Evolutionary conservation across 768 basidiomycete genomes (phyloP), one percentile per base, ranked within the genome.

Genomic region (Clathrus columnatus): DNA sequence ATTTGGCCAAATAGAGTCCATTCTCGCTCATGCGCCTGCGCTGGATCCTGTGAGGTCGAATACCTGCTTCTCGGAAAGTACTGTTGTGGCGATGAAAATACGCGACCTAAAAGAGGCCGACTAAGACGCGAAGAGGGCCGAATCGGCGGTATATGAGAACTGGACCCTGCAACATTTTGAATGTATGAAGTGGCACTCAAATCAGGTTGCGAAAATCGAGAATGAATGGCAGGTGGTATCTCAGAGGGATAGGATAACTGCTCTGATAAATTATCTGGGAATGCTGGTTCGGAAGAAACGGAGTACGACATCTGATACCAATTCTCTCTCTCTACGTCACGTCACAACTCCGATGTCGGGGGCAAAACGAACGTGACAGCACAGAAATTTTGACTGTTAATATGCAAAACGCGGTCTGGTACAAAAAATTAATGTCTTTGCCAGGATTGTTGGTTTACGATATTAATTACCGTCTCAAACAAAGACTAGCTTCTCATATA

Each of bases 1-100:
- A 85, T 65, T 64, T 87, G 83, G 7, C 76, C 80, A 60, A 87
- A 87, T 5, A 87, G 68, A 0, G 83, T 71, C 86, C 86, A 87
- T 69, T 76, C 66, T 56, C 50, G 42, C 32, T 54, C 23, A 23
- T 28, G 54, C 26, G 14, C 28, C 17, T 42, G 41, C 27, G 42
- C 21, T 32, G 50, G 28, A 53, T 7, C 21, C n/a, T n/a, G n/a
- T 36, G 11, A n/a, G 7, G 36, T 14, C 11, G 36, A n/a, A n/a
- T 36, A n/a, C n/a, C 36, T 36, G 14, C 36, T 36, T 11, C 36
- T 36, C n/a, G 36, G 36, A 36, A 11, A 14, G 36, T 36, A 11
- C 4, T 36, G 36, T 11, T 32, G 41, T 0, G 54, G 26, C 0
- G 54, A 46, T 17, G 54, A 55, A 7, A 24, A 17, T 8, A 30